These are phyloP conservation scores for Solanum chacoense DNA, from an alignment of 305 asterid genomes.

Conservation along the genomic window DNA sequence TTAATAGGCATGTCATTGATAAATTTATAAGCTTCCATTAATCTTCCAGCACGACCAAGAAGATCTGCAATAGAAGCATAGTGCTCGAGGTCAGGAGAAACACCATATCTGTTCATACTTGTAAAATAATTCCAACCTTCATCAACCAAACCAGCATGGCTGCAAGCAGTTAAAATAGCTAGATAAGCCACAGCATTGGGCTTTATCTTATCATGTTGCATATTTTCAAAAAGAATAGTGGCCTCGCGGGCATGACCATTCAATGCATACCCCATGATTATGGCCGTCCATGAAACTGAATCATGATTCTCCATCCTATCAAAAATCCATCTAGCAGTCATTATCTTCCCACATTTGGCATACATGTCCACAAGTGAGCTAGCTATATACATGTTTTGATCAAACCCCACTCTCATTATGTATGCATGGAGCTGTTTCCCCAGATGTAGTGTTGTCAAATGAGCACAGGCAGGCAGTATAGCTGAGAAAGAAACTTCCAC, in stretches of 20 bases:
- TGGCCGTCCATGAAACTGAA: constrained; percentile 73
- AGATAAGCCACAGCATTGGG: constrained; percentile 60
- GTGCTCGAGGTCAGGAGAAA: constrained; percentile 61
- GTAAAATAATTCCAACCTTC: constrained; percentile 51
- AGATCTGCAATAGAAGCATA: constrained; percentile 68
- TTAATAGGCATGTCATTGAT: constrained; percentile 45
- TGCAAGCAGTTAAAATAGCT: constrained; percentile 80
- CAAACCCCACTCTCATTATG: constrained; percentile 46
- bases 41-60: constrained; percentile 78
- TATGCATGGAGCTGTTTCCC: constrained; percentile 84
- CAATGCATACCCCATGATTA: constrained; percentile 79
- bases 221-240: constrained; percentile 41
- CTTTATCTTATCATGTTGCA: constrained; percentile 46
- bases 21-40: constrained; percentile 62
- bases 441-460: constrained; percentile 47
- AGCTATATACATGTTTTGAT: constrained; percentile 46
- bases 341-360: constrained; percentile 73
- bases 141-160: constrained; percentile 83
- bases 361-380: constrained; percentile 88
- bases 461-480: constrained; percentile 78
- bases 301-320: constrained; percentile 55
- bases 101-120: constrained; percentile 44
- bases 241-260: constrained; percentile 69
- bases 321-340: constrained; percentile 47
- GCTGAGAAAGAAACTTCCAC: constrained; percentile 73